phyloP scores from a whole-genome alignment of 148 eudicot species.

The Pharnaceum exiguum region DNA sequence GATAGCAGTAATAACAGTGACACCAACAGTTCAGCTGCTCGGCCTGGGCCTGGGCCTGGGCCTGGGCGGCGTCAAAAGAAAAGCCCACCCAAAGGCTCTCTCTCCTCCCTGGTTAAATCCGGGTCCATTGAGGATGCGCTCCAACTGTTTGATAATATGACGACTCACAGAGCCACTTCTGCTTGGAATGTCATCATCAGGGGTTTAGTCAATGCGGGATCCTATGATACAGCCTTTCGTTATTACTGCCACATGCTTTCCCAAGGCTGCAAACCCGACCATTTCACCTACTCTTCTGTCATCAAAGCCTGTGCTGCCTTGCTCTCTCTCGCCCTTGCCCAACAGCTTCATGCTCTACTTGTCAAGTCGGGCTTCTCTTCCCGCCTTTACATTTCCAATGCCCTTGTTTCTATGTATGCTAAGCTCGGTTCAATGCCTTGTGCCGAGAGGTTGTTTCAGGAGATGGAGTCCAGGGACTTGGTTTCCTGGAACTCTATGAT shows the following conservation, averaged over 20 bases:
- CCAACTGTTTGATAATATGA: constrained; percentile 69
- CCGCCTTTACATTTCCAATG: constrained; percentile 49
- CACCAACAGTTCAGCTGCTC: too few relatives aligned
- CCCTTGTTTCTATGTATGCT: constrained; percentile 58
- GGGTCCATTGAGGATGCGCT: constrained; percentile 61
- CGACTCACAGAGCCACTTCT: constrained; percentile 36
- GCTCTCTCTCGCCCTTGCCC: constrained; percentile 36
- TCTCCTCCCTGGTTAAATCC: constrained; percentile 21
- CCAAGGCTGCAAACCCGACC: constrained; percentile 46
- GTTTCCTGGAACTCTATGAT: constrained; percentile 85
- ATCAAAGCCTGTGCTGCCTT: constrained; percentile 62
- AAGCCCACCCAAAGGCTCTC: constrained; percentile 3
- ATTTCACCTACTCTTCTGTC: constrained; percentile 72
- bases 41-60: too few relatives aligned
- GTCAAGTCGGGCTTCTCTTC: constrained; percentile 50
- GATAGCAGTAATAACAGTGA: too few relatives aligned
- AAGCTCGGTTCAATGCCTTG: constrained; percentile 41
- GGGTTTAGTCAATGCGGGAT: constrained; percentile 42
- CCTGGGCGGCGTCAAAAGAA: too few relatives aligned
- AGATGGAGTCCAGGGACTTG: constrained; percentile 48
- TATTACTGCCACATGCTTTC: constrained; percentile 46
- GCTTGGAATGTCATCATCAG: constrained; percentile 64
- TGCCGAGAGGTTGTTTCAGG: constrained; percentile 48
- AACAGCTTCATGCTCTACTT: constrained; percentile 48
- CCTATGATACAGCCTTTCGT: constrained; percentile 35